Percentiles rank a stretch among this genome's conserved stretches.
Conservation (phyloP, 2,329 filamentous ascomycete species). For the Colletotrichum eremochloae region DNA sequence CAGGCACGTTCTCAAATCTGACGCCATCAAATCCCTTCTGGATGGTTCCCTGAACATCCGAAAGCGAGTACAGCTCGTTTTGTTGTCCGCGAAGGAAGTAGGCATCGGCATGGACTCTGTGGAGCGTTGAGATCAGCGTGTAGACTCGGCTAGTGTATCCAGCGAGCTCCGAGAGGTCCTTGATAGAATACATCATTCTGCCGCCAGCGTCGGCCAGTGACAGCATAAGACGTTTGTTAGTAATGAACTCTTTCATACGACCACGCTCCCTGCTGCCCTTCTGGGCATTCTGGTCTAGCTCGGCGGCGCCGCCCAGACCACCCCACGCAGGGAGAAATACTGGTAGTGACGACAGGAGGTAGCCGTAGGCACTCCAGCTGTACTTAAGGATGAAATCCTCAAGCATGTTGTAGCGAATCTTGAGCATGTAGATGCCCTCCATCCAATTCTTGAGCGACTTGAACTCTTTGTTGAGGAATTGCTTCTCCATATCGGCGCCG, state of each 20-base stretch:
- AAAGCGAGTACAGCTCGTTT: slow-evolving; percentile 87
- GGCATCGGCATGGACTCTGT: slow-evolving; percentile 90
- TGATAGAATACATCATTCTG: slow-evolving; percentile 99
- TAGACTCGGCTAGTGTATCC: slow-evolving; percentile 97
- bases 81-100: slow-evolving; percentile 80
- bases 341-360: slow-evolving; percentile 90
- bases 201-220: slow-evolving; percentile 96
- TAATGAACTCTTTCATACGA: slow-evolving; percentile 99
- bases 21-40: slow-evolving; percentile 97
- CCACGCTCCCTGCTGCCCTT: slow-evolving; percentile 78
- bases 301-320: slow-evolving; percentile 80
- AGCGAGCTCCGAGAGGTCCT: slow-evolving; percentile 94
- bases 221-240: slow-evolving; percentile 98
- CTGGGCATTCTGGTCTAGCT: slow-evolving; percentile 67
- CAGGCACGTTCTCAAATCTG: slow-evolving; percentile 90
- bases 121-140: slow-evolving; percentile 92
- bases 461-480: slow-evolving; percentile 92
- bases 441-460: slow-evolving; percentile 95
- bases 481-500: slow-evolving; percentile 93
- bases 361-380: slow-evolving; percentile 98
- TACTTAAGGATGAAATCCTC: slow-evolving; percentile 99
- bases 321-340: slow-evolving; percentile 97
- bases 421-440: slow-evolving; percentile 97
- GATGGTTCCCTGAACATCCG: slow-evolving; percentile 92
- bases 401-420: slow-evolving; percentile 98